phyloP scores from a whole-genome alignment of 1,284 basidiomycete genomes.

The Naganishia liquefaciens region DNA sequence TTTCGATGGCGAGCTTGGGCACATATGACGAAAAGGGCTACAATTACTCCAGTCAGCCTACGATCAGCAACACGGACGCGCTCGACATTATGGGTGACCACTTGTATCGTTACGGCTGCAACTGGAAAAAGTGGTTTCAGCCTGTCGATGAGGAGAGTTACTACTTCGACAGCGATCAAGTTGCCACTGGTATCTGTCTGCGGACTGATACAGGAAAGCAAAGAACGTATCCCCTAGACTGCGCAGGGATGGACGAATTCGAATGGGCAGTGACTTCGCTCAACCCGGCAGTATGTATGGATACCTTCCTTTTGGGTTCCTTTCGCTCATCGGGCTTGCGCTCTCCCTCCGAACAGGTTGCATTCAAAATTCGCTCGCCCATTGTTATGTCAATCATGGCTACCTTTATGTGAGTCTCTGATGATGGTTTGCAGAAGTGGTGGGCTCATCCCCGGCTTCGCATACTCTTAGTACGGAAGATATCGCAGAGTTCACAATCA shows the following conservation, averaged over 20 bases:
- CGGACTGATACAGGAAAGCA: slow-evolving; percentile 43
- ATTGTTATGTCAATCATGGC: slow-evolving; percentile 40
- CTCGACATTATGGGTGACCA: slow-evolving; percentile 49
- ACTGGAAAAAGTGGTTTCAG: slow-evolving; percentile 48
- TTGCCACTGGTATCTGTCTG: slow-evolving; percentile 45
- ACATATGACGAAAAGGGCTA: slow-evolving; percentile 12
- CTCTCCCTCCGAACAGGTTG: slow-evolving; percentile 48
- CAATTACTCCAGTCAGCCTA: neutral
- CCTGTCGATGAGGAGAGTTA: slow-evolving; percentile 39
- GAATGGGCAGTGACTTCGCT: slow-evolving; percentile 42
- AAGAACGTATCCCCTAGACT: slow-evolving; percentile 44
- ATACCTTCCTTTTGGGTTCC: neutral
- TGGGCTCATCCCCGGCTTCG: neutral
- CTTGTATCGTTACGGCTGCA: slow-evolving; percentile 45
- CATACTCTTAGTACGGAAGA: slow-evolving; percentile 36
- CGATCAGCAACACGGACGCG: slow-evolving; percentile 37
- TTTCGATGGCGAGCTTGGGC: slow-evolving; percentile 6
- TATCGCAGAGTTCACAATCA: slow-evolving; percentile 44
- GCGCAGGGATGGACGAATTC: slow-evolving; percentile 42
- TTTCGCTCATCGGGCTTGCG: slow-evolving; percentile 70
- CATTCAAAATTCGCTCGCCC: slow-evolving; percentile 44
- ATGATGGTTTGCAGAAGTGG: neutral
- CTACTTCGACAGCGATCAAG: slow-evolving; percentile 16
- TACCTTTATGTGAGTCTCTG: slow-evolving; percentile 40
- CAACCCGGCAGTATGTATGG: slow-evolving; percentile 40